These are phyloP conservation scores for Helianthus annuus DNA, from an alignment of 129 eudicot species.

Conservation along the genomic window HanXRQr2.0-SUNRISE NC_035444.2:12782737-12783236, in stretches of 20 bases:
- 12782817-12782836: too few species aligned
- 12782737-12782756: too few species aligned
- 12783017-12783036: not conserved
- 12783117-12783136: conserved; percentile 57
- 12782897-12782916: too few species aligned
- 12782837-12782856: too few species aligned
- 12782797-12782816: too few species aligned
- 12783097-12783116: not conserved
- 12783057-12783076: not conserved
- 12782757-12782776: too few species aligned
- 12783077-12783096: not conserved
- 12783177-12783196: conserved; percentile 76
- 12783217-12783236: conserved; percentile 66
- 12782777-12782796: too few species aligned
- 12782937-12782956: not conserved
- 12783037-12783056: not conserved
- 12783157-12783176: conserved; percentile 87
- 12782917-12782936: not conserved
- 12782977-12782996: not conserved
- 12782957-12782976: not conserved
- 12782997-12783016: not conserved
- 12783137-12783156: conserved; percentile 91
- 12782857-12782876: too few species aligned
- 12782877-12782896: too few species aligned
- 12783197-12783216: conserved; percentile 42